phyloP scores from a whole-genome alignment of 2,329 filamentous ascomycete genomes.

The Scedosporium apiospermum region DNA sequence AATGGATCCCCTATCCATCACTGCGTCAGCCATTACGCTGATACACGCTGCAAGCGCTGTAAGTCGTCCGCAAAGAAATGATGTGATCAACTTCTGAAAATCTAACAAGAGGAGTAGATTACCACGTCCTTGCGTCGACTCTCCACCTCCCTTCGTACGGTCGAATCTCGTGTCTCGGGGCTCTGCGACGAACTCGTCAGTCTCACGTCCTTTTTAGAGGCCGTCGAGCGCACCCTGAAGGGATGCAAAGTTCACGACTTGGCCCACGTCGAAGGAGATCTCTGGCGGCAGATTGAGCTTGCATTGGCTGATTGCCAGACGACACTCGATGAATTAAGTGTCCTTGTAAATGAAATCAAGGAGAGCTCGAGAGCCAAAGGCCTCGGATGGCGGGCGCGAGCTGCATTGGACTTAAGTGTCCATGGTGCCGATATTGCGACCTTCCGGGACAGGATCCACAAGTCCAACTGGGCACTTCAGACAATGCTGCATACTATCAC shows the following conservation, averaged over 20 bases:
- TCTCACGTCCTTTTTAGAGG: slow-evolving; percentile 13
- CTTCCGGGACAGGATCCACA: slow-evolving; percentile 16
- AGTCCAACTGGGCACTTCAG: slow-evolving; percentile 17
- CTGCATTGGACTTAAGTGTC: slow-evolving; percentile 11
- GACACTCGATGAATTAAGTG: slow-evolving; percentile 12
- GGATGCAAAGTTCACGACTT: slow-evolving; percentile 13
- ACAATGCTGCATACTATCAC: slow-evolving; percentile 17
- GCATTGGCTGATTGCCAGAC: slow-evolving; percentile 13
- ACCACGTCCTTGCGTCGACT: neutral
- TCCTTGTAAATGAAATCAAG: slow-evolving; percentile 9
- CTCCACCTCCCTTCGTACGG: slow-evolving; percentile 9
- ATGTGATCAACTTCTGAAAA: too few relatives aligned
- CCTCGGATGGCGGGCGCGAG: slow-evolving; percentile 8
- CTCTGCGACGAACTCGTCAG: slow-evolving; percentile 13
- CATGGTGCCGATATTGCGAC: slow-evolving; percentile 12
- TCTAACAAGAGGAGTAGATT: neutral
- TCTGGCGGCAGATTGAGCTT: slow-evolving; percentile 15
- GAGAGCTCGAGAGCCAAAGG: slow-evolving; percentile 3
- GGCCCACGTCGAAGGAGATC: slow-evolving; percentile 11
- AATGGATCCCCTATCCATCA: too few relatives aligned
- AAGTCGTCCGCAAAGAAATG: too few relatives aligned
- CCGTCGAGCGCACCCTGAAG: slow-evolving; percentile 13
- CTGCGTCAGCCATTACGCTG: too few relatives aligned
- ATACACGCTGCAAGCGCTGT: too few relatives aligned
- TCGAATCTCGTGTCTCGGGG: slow-evolving; percentile 11